Conservation (phyloP, 164 flowering plant species). For the Nymphaea colorata region DNA sequence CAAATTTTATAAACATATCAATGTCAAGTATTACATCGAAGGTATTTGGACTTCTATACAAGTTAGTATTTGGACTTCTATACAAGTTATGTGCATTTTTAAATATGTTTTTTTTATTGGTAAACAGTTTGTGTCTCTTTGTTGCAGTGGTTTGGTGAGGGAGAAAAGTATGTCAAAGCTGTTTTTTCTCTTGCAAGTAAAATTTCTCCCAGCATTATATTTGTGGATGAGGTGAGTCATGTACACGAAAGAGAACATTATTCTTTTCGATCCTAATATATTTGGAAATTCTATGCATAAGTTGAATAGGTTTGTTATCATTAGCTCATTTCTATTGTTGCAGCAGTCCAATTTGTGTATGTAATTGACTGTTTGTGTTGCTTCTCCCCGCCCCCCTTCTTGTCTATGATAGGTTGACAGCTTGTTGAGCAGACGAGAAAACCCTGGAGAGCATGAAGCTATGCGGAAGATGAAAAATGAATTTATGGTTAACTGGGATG, state of each 20-base stretch:
- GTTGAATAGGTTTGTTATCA: too few species aligned
- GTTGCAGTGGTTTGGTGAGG: slow-evolving; percentile 42
- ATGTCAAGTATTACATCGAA: slow-evolving; percentile 96
- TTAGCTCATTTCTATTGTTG: too few species aligned
- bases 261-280: neutral
- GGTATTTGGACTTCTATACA: slow-evolving; percentile 20
- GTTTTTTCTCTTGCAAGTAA: slow-evolving; percentile 33
- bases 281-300: neutral
- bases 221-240: slow-evolving; percentile 41
- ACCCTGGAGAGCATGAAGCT: slow-evolving; percentile 31
- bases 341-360: too few species aligned
- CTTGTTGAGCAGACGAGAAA: slow-evolving; percentile 29
- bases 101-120: neutral
- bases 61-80: neutral
- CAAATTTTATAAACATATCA: slow-evolving; percentile 90
- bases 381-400: too few species aligned
- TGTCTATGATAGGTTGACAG: slow-evolving; percentile 37
- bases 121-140: neutral
- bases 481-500: slow-evolving; percentile 43
- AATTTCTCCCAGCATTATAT: slow-evolving; percentile 31
- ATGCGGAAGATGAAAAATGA: slow-evolving; percentile 38
- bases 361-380: too few species aligned
- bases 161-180: slow-evolving; percentile 35
- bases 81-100: neutral
- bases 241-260: neutral